phyloP scores from a whole-genome alignment of 106 monocot genomes.

The Amphibolis antarctica region DNA sequence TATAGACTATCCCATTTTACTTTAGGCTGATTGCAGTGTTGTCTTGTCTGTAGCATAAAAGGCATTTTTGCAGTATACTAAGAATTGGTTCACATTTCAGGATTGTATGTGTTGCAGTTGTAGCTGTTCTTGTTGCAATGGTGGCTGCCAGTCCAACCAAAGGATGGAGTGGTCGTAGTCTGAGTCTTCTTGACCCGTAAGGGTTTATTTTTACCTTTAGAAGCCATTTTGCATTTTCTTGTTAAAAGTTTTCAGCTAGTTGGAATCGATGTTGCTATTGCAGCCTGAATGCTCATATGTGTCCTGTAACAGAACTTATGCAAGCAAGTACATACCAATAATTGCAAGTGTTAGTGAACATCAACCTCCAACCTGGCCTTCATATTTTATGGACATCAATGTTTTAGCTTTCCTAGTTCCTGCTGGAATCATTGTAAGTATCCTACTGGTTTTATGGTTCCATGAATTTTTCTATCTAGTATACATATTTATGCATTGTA shows the following conservation, averaged over 20 bases:
- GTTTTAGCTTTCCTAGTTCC: conserved; percentile 94
- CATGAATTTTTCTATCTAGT: not conserved
- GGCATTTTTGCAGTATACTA: not conserved
- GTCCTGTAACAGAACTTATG: conserved; percentile 66
- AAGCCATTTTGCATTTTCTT: not conserved
- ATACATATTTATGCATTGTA: not conserved
- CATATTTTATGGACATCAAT: conserved; percentile 98
- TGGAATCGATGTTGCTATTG: not conserved
- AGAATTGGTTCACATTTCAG: conserved; percentile 32
- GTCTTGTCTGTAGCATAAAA: not conserved
- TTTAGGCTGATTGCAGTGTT: not conserved
- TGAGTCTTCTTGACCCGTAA: conserved; percentile 99
- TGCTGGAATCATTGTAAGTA: conserved; percentile 90
- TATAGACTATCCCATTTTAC: not conserved
- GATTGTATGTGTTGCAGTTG: conserved; percentile 51
- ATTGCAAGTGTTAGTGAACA: conserved; percentile 99
- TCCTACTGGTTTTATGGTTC: not conserved
- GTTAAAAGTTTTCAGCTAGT: not conserved
- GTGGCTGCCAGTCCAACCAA: conserved; percentile 98
- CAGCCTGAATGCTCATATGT: not conserved
- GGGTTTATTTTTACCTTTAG: not conserved
- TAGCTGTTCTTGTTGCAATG: conserved; percentile 76
- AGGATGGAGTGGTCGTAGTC: conserved; percentile 98
- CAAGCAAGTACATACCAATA: conserved; percentile 99
- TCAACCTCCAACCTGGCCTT: conserved; percentile 98